Evolutionary conservation across 208 protist genomes (phyloP), one percentile per base, ranked within the genome.

Genomic region (Strigomonas culicis): DNA sequence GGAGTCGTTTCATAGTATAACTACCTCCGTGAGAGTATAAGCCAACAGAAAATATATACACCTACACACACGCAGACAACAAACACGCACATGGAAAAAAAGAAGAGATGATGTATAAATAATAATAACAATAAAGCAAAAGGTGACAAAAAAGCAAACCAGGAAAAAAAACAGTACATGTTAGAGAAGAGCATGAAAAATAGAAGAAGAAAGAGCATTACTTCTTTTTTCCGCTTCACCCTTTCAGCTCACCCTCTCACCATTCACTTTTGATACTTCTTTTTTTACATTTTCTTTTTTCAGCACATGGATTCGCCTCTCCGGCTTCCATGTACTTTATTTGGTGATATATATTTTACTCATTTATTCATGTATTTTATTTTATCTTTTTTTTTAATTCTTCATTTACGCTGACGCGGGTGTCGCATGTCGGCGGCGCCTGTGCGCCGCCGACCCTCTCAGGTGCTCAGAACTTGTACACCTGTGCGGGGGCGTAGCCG

Each of bases 401-500:
- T 30, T 0, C 17, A 34, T 27, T 27, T 11, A 31, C 13, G 36
- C 36, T 41, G 36, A 41, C 36, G 8, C 6, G 36, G 13, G 36
- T 13, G 36, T 17, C 13, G 8, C 13, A 41, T 13, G 6, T 41
- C 13, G 6, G 36, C 36, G 6, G 13, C 13, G 8, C 36, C 46
- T 6, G 11, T 6, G 11, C n/a, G 21, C 46, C 46, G 6, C n/a
- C 46, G 7, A 24, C 46, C 28, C 27, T 25, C 32, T 30, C 28
- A 34, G 10, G 10, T 13, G 32, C 36, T 82, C 67, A 95, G 55
- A 95, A 86, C 63, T 92, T 95, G 50, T 79, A 92, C 21, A 95
- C 84, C 57, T 80, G 68, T 1, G 63, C 59, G 55, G 74, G 67
- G 10, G 74, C 60, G 70, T 92, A 96, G 24, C 24, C 13, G 24